Evolutionary conservation across 2,329 filamentous ascomycete genomes (phyloP), one percentile per base, ranked within the genome.

Genomic region (Penicillium sp.): DNA sequence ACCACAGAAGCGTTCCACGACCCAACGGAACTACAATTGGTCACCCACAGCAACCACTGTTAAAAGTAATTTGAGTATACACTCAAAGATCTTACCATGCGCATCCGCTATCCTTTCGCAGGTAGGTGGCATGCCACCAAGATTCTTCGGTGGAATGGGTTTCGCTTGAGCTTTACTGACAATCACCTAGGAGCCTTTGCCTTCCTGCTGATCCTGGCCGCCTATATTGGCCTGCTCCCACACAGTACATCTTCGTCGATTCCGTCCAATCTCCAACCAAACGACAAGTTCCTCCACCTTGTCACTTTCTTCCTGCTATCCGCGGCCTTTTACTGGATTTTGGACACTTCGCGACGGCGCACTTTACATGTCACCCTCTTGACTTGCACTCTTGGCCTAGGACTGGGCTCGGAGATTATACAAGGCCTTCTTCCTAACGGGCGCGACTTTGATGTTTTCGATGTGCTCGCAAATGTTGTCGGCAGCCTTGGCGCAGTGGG

Each of bases 271-370:
- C 75, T 80, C 13, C 71, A 75, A 62, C 79, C 91, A 66, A 90
- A 94, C 75, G 90, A 96, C 78, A 97, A 98, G 71, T 75, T 86
- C 62, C 79, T 97, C 27, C 93, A 97, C 71, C 78, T 87, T 60
- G 53, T 90, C 49, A 90, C 87, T 61, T 97, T 98, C 76, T 95
- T 97, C 77, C 66, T 88, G 57, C 79, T 98, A 45, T 95, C 91
- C 12, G 60, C 78, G 38, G 66, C 80, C 58, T 97, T 97, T 78
- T 98, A 98, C 81, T 98, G 93, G 90, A 87, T 96, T 65, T 73
- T 96, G 60, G 93, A 98, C 68, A 94, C 90, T 45, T 86, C 84
- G 54, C 87, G 93, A 53, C 84, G 91, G 44, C 87, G 91, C 58
- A 85, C 83, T 18, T 75, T 95, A 42, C 86, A 98, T 69, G 73